Evolutionary conservation across 495 filamentous ascomycete species (phyloP).

Genomic region (Glonium stellatum): DNA sequence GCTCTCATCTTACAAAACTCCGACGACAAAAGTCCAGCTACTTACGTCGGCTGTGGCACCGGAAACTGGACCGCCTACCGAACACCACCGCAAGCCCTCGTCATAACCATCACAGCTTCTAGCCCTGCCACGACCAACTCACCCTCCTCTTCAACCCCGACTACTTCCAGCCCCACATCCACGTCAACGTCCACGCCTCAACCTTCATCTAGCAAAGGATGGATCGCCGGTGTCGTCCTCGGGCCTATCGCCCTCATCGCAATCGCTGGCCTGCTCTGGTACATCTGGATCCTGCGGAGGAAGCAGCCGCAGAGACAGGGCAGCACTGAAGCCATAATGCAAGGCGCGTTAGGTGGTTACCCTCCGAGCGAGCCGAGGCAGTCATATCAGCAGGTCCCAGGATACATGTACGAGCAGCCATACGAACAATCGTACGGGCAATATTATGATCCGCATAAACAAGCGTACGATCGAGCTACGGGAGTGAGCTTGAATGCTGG

Average conservation of each 20-base stretch:
- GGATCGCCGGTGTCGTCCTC: slow-evolving; percentile 8
- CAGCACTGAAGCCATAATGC: slow-evolving; percentile 5
- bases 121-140: background rate
- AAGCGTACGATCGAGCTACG: background rate
- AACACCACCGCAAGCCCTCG: slow-evolving; percentile 6
- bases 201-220: slow-evolving; percentile 3
- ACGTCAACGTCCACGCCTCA: background rate
- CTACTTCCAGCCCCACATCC: background rate
- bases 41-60: slow-evolving; percentile 10
- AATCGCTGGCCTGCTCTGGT: slow-evolving; percentile 9
- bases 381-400: background rate
- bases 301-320: slow-evolving; percentile 1
- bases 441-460: background rate
- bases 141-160: background rate
- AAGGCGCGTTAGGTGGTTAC: background rate
- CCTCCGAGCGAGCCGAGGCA: background rate
- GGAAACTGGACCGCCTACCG: slow-evolving; percentile 10
- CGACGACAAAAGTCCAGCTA: background rate
- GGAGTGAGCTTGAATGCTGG: background rate
- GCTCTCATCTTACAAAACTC: slow-evolving; percentile 2
- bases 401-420: background rate
- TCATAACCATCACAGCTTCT: slow-evolving; percentile 4
- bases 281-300: slow-evolving; percentile 6
- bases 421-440: background rate
- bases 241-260: slow-evolving; percentile 1